A percentile compares a stretch with the other conserved stretches of the same genome.
phyloP scores from a whole-genome alignment of 2,329 filamentous ascomycete genomes.

The Stagonosporopsis rhizophila region DNA sequence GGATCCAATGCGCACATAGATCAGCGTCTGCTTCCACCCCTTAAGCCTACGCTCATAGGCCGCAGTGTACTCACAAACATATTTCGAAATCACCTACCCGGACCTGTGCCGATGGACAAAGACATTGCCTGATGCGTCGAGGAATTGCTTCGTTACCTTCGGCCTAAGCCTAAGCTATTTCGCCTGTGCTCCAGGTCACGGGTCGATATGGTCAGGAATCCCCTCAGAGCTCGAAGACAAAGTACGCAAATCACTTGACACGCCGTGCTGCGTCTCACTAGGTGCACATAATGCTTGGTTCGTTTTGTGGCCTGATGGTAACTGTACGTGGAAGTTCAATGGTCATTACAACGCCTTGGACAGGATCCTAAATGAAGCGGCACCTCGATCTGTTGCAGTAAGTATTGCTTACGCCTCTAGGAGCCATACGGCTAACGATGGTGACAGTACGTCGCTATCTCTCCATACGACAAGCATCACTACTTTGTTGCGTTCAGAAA shows the following conservation, averaged over 20 bases:
- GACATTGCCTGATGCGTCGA: conserved; percentile 36
- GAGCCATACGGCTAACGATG: background rate
- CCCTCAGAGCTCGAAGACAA: conserved; percentile 43
- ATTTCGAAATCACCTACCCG: conserved; percentile 42
- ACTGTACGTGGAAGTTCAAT: conserved; percentile 43
- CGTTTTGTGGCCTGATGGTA: conserved; percentile 42
- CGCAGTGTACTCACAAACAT: conserved; percentile 42
- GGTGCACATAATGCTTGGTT: conserved; percentile 45
- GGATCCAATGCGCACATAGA: conserved; percentile 6
- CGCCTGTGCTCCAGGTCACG: conserved; percentile 38
- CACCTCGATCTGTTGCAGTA: conserved; percentile 38
- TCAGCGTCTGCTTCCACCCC: too few relatives aligned
- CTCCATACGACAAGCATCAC: conserved; percentile 43
- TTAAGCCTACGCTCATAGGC: conserved; percentile 19
- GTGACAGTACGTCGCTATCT: conserved; percentile 43
- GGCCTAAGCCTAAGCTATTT: conserved; percentile 43
- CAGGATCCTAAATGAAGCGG: conserved; percentile 35
- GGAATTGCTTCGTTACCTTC: conserved; percentile 43
- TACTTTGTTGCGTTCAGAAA: conserved; percentile 45
- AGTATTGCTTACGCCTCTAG: conserved; percentile 12
- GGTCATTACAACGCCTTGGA: conserved; percentile 40
- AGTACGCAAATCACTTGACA: conserved; percentile 43
- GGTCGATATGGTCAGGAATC: conserved; percentile 46
- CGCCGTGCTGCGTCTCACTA: conserved; percentile 39
- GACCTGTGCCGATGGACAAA: conserved; percentile 42